A percentile compares a stretch with the other conserved stretches of the same genome.
Conservation (phyloP, 192 early-diverging fungal genomes). For the Pecoramyces ruminantium region DNA sequence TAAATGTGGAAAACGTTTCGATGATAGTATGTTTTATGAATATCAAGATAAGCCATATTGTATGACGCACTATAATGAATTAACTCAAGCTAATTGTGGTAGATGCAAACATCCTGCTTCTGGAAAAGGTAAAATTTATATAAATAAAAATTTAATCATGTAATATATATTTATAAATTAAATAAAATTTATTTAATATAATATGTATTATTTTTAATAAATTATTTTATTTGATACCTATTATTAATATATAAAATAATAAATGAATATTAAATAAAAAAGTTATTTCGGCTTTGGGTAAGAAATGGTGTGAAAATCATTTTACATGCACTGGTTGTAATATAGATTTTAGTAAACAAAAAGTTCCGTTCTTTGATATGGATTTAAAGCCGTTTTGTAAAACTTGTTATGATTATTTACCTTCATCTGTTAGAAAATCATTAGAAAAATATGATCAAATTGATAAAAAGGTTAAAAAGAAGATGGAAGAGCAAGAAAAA, state of each 20-base stretch:
- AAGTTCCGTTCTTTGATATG: conserved; percentile 14
- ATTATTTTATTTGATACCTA: too few relatives aligned
- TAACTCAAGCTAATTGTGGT: conserved; percentile 18
- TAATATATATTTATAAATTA: too few relatives aligned
- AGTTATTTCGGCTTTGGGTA: conserved; percentile 18
- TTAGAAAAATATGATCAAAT: conserved; percentile 6
- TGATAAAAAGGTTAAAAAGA: not conserved
- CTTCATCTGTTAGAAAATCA: conserved; percentile 10
- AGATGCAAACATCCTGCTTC: conserved; percentile 14
- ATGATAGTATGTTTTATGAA: conserved; percentile 16
- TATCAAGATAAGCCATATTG: conserved; percentile 19
- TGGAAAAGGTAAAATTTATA: conserved; percentile 15
- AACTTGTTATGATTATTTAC: conserved; percentile 22
- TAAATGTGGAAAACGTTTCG: conserved; percentile 24
- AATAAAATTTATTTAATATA: too few relatives aligned
- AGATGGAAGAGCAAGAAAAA: not conserved
- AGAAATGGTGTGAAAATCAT: conserved; percentile 26
- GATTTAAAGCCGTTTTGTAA: conserved; percentile 25
- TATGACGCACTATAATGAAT: conserved; percentile 25
- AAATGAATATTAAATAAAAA: not conserved
- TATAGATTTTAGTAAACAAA: not conserved
- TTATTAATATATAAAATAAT: too few relatives aligned
- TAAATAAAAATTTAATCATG: too few relatives aligned
- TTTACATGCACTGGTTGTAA: conserved; percentile 26
- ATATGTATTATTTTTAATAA: too few relatives aligned